Evolutionary conservation across 805 yeast species (phyloP).

Genomic region (Brettanomyces nanus): DNA sequence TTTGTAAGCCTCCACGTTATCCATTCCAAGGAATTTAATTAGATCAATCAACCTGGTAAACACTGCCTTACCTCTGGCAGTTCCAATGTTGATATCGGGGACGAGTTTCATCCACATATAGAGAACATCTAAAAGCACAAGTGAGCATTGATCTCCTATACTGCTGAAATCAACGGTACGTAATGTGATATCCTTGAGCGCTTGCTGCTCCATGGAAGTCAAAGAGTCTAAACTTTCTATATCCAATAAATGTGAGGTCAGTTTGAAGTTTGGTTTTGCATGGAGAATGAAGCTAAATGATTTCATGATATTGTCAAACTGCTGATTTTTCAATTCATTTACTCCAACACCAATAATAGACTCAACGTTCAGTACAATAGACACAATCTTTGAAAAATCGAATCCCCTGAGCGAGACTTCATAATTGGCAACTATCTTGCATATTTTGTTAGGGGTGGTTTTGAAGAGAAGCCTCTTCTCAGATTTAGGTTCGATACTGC

Average conservation of each 20-base stretch:
- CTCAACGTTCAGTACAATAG: conserved; percentile 14
- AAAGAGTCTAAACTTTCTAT: conserved; percentile 5
- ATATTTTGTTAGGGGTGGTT: conserved; percentile 10
- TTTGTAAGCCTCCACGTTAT: conserved; percentile 14
- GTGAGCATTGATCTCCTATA: conserved; percentile 4
- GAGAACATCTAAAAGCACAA: conserved; percentile 14
- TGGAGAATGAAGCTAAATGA: conserved; percentile 16
- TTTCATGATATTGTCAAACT: conserved; percentile 14
- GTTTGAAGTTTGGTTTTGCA: conserved; percentile 5
- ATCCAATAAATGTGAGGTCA: conserved; percentile 5
- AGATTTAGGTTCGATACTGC: conserved; percentile 21
- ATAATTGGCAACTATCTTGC: conserved; percentile 11
- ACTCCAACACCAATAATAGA: conserved; percentile 34
- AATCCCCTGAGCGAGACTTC: conserved; percentile 9
- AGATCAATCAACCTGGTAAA: conserved; percentile 15
- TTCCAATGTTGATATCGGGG: conserved; percentile 9
- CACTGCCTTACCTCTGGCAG: conserved; percentile 11
- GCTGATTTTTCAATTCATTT: conserved; percentile 10
- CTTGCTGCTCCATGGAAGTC: conserved; percentile 8
- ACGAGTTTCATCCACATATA: conserved; percentile 22
- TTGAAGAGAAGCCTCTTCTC: conserved; percentile 18
- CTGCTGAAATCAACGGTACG: conserved; percentile 2
- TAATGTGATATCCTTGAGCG: conserved; percentile 14
- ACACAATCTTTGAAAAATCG: conserved; percentile 12
- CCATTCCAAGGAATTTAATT: conserved; percentile 18